Percentiles rank a stretch among this genome's conserved stretches.
Evolutionary conservation across 2,329 filamentous ascomycete genomes (phyloP).

Genomic region (Geosmithia flava): DNA sequence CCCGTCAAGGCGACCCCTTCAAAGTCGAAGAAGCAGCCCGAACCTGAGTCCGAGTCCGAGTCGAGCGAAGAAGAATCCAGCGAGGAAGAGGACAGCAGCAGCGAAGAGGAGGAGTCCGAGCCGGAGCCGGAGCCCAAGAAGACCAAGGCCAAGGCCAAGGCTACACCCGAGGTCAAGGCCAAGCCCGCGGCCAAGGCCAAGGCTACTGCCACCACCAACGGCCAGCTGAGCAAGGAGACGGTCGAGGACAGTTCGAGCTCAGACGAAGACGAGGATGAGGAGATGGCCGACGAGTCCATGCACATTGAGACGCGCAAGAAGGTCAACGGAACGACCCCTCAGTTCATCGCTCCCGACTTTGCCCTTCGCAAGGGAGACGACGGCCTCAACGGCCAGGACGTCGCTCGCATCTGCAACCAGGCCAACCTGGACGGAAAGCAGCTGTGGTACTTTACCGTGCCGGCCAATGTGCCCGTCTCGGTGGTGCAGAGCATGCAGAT

Average conservation of each 20-base stretch:
- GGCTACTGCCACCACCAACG: not conserved
- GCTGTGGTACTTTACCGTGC: slow-evolving; percentile 70
- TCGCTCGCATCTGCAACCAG: slow-evolving; percentile 42
- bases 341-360: slow-evolving; percentile 38
- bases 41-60: no score
- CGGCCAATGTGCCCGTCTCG: slow-evolving; percentile 55
- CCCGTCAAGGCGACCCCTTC: slow-evolving; percentile 10
- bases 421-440: slow-evolving; percentile 56
- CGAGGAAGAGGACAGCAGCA: slow-evolving; percentile 11
- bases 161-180: slow-evolving; percentile 1
- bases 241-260: not conserved
- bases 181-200: not conserved
- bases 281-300: slow-evolving; percentile 23
- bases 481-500: slow-evolving; percentile 54
- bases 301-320: slow-evolving; percentile 19
- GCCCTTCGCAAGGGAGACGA: slow-evolving; percentile 34
- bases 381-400: slow-evolving; percentile 26
- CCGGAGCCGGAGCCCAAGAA: slow-evolving; percentile 2
- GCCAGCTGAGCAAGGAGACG: not conserved
- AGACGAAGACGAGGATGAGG: slow-evolving; percentile 13
- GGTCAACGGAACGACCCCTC: slow-evolving; percentile 25
- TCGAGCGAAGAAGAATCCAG: slow-evolving; percentile 7
- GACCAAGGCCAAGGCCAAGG: not conserved
- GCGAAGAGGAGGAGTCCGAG: slow-evolving; percentile 7
- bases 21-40: not conserved